Conservation (phyloP, 106 monocot species). For the Dendrobium chrysotoxum region DNA sequence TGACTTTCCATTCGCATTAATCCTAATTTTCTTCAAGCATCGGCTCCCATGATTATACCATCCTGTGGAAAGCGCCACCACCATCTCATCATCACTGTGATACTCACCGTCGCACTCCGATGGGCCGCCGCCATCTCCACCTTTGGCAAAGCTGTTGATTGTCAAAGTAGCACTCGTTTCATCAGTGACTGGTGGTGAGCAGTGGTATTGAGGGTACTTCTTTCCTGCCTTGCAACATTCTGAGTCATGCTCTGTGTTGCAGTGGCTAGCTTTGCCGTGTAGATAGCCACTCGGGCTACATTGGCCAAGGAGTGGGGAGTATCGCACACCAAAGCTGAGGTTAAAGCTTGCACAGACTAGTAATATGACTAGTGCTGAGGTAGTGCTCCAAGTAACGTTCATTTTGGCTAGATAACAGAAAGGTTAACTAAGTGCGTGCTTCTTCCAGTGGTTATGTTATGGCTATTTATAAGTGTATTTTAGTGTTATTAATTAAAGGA, state of each 20-base stretch:
- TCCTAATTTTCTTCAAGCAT: slow-evolving; percentile 17
- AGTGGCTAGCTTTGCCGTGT: slow-evolving; percentile 1
- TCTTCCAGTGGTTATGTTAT: too few relatives aligned
- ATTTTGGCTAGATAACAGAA: too few relatives aligned
- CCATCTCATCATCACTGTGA: slow-evolving; percentile 24
- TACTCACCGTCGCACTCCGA: slow-evolving; percentile 30
- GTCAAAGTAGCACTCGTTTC: slow-evolving; percentile 17
- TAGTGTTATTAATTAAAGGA: too few relatives aligned
- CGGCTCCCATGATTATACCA: slow-evolving; percentile 32
- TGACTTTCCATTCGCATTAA: slow-evolving; percentile 30
- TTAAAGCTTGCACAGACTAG: too few relatives aligned
- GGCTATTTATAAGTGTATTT: too few relatives aligned
- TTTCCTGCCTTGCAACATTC: slow-evolving; percentile 19
- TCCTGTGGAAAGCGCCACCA: slow-evolving; percentile 25
- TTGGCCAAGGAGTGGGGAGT: too few relatives aligned
- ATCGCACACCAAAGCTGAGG: too few relatives aligned
- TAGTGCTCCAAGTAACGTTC: too few relatives aligned
- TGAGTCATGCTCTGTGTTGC: slow-evolving; percentile 23
- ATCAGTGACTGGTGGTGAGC: slow-evolving; percentile 21
- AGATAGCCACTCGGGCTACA: slow-evolving; percentile 12
- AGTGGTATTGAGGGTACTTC: slow-evolving; percentile 28
- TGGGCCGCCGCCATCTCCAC: slow-evolving; percentile 25
- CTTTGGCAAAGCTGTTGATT: slow-evolving; percentile 24
- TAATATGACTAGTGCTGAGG: too few relatives aligned
- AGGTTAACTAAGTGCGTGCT: too few relatives aligned